Percentiles rank a stretch among this genome's conserved stretches.
These are phyloP conservation scores for Dictyostelium brefeldianum DNA, from an alignment of 78 protist genomes.

Conservation along the genomic window DNA sequence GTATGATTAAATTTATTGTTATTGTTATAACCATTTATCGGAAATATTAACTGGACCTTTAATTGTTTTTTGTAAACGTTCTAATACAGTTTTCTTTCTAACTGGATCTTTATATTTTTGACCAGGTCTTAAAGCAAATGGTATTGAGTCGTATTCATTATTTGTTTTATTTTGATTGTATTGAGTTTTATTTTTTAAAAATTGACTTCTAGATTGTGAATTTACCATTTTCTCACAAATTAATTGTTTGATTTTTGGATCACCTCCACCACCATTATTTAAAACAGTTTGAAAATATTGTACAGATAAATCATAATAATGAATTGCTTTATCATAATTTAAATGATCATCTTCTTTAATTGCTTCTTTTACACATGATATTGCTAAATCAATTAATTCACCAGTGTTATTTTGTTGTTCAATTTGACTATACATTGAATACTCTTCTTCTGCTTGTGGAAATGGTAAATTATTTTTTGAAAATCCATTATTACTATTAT, in stretches of 20 bases:
- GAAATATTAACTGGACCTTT: slow-evolving; percentile 64
- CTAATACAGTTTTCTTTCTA: slow-evolving; percentile 74
- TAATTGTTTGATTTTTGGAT: slow-evolving; percentile 26
- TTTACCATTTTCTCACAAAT: slow-evolving; percentile 56
- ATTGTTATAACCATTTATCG: slow-evolving; percentile 59
- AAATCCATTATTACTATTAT: slow-evolving; percentile 21
- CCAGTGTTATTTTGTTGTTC: slow-evolving; percentile 18
- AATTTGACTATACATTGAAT: slow-evolving; percentile 12
- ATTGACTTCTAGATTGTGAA: slow-evolving; percentile 7
- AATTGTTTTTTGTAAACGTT: slow-evolving; percentile 51
- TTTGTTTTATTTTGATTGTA: slow-evolving; percentile 1
- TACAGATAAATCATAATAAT: slow-evolving; percentile 33
- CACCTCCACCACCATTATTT: slow-evolving; percentile 24
- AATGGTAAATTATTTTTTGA: not conserved
- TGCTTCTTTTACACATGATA: slow-evolving; percentile 44
- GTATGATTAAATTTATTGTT: not conserved
- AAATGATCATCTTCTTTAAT: slow-evolving; percentile 62
- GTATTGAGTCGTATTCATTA: slow-evolving; percentile 9
- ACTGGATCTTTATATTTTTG: slow-evolving; percentile 75
- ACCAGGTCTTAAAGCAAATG: slow-evolving; percentile 55
- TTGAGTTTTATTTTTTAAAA: slow-evolving; percentile 59
- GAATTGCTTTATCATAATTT: slow-evolving; percentile 61
- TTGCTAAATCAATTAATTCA: slow-evolving; percentile 68
- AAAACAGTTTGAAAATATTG: slow-evolving; percentile 40
- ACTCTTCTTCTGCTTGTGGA: slow-evolving; percentile 1